Conservation (phyloP, 2,329 filamentous ascomycete genomes). For the Colletotrichum higginsianum region DNA sequence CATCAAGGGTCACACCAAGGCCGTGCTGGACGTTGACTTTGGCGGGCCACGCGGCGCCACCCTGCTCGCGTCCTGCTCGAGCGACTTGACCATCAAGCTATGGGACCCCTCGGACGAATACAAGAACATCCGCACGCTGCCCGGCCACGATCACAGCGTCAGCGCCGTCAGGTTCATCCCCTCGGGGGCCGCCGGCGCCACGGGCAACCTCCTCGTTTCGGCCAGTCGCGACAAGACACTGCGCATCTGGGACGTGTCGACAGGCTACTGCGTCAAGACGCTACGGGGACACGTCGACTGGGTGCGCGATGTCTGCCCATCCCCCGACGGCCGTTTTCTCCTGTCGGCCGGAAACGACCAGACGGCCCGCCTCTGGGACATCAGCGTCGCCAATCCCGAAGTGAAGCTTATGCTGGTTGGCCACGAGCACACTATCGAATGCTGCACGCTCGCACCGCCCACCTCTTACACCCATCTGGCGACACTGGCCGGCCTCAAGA, state of each 20-base stretch:
- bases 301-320: conserved; percentile 91
- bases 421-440: conserved; percentile 89
- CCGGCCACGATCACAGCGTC: conserved; percentile 93
- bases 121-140: conserved; percentile 93
- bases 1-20: conserved; percentile 91
- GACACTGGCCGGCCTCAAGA: conserved; percentile 84
- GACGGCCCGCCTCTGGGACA: conserved; percentile 88
- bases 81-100: conserved; percentile 92
- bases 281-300: conserved; percentile 88
- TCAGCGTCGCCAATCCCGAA: conserved; percentile 77
- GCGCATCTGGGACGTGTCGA: conserved; percentile 93
- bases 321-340: conserved; percentile 85
- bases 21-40: conserved; percentile 90
- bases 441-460: conserved; percentile 88
- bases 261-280: conserved; percentile 94
- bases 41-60: conserved; percentile 86
- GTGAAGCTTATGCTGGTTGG: conserved; percentile 85
- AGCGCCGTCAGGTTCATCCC: conserved; percentile 91
- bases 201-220: conserved; percentile 86
- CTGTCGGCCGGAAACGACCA: conserved; percentile 88
- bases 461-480: conserved; percentile 84
- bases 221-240: conserved; percentile 89
- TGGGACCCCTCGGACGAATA: conserved; percentile 96
- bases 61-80: conserved; percentile 80
- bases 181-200: conserved; percentile 82